Percentiles rank a stretch among this genome's conserved stretches.
Conservation (phyloP, 768 basidiomycete species). For the Rhizopogon vulgaris region DNA sequence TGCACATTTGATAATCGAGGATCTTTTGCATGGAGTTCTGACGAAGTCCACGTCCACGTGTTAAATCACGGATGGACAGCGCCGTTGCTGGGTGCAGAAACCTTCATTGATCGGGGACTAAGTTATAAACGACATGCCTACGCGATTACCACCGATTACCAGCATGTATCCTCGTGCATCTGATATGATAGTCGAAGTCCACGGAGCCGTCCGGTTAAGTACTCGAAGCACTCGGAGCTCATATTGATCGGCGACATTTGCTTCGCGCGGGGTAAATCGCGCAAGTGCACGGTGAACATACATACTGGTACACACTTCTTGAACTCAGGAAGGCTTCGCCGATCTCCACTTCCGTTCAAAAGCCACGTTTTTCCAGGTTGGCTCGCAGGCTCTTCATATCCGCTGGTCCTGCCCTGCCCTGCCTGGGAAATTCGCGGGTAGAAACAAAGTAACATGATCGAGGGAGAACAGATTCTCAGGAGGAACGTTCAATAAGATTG, state of each 20-base stretch:
- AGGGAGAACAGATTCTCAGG: neutral
- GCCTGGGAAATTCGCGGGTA: neutral
- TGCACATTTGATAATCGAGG: too few relatives aligned
- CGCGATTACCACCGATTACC: neutral
- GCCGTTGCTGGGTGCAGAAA: too few relatives aligned
- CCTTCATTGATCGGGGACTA: too few relatives aligned
- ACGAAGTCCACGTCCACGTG: too few relatives aligned
- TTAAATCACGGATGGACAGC: too few relatives aligned
- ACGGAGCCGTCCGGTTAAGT: too few relatives aligned
- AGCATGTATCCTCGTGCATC: neutral
- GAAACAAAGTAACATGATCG: neutral
- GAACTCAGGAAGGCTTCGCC: neutral
- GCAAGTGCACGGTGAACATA: neutral
- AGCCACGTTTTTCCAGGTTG: neutral
- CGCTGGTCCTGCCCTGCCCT: neutral
- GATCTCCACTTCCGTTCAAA: neutral
- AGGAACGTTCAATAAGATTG: too few relatives aligned
- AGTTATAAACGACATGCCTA: too few relatives aligned
- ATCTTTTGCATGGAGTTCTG: too few relatives aligned
- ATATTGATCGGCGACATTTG: neutral
- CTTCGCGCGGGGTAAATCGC: neutral
- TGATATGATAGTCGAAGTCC: too few relatives aligned
- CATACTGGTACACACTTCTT: too few relatives aligned
- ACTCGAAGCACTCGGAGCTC: neutral
- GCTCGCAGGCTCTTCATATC: neutral